These are phyloP conservation scores for Yamadazyma endophytica DNA, from an alignment of 805 yeast genomes.

Conservation along the genomic window DNA sequence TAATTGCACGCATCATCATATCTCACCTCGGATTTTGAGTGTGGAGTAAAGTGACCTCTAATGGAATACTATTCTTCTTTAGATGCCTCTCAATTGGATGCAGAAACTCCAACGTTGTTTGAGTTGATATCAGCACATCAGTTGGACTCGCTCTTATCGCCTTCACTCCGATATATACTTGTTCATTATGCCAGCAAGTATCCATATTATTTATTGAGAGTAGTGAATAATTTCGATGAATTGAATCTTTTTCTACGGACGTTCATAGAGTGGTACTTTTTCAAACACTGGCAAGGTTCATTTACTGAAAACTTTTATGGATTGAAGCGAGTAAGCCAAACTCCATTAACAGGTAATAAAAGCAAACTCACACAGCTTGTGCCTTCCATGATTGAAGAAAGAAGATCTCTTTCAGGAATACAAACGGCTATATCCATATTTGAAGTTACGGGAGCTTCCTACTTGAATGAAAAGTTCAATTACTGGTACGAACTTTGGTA, in stretches of 20 bases:
- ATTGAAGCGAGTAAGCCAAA: slow-evolving; percentile 55
- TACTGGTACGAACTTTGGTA: slow-evolving; percentile 57
- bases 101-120: slow-evolving; percentile 79
- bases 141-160: slow-evolving; percentile 70
- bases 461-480: slow-evolving; percentile 65
- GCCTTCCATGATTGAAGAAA: slow-evolving; percentile 43
- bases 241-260: slow-evolving; percentile 58
- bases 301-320: slow-evolving; percentile 94
- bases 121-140: slow-evolving; percentile 83
- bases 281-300: slow-evolving; percentile 73
- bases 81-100: slow-evolving; percentile 71
- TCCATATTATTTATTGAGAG: slow-evolving; percentile 61
- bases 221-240: slow-evolving; percentile 76
- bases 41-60: slow-evolving; percentile 5
- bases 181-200: slow-evolving; percentile 76
- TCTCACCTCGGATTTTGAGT: no score
- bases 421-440: slow-evolving; percentile 57
- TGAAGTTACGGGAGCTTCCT: slow-evolving; percentile 63
- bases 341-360: slow-evolving; percentile 28
- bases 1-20: no score
- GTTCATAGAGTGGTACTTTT: slow-evolving; percentile 63
- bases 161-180: slow-evolving; percentile 74
- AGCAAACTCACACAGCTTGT: slow-evolving; percentile 32
- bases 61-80: slow-evolving; percentile 82
- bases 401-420: slow-evolving; percentile 45